phyloP scores from a whole-genome alignment of 805 yeast species.

The Cyberlindnera euphorbiae region DNA sequence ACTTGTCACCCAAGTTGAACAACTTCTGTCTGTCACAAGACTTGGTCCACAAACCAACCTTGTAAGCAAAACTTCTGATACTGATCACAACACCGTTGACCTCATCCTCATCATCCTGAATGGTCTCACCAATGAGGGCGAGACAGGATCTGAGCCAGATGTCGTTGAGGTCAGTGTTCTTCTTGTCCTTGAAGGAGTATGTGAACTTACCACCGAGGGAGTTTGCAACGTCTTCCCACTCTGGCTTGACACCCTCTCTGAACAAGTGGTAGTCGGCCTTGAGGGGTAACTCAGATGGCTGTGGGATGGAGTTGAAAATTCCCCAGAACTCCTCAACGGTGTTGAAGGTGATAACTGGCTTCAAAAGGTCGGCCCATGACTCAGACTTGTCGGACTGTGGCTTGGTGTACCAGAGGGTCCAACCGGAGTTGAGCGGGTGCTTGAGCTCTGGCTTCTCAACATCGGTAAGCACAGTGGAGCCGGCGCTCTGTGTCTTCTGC shows the following conservation, averaged over 20 bases:
- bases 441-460: constrained; percentile 30
- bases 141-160: constrained; percentile 88
- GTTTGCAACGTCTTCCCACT: constrained; percentile 94
- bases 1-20: constrained; percentile 75
- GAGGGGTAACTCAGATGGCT: constrained; percentile 83
- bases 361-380: constrained; percentile 88
- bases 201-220: constrained; percentile 94
- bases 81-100: constrained; percentile 93
- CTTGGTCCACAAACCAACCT: constrained; percentile 92
- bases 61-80: constrained; percentile 75
- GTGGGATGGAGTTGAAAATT: constrained; percentile 87
- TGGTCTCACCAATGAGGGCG: constrained; percentile 91
- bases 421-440: constrained; percentile 85
- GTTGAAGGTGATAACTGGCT: constrained; percentile 85
- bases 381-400: constrained; percentile 73
- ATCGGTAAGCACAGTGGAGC: constrained; percentile 15
- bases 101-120: constrained; percentile 72
- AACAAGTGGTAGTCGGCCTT: constrained; percentile 94
- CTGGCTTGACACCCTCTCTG: constrained; percentile 91
- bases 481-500: constrained; percentile 7
- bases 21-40: constrained; percentile 61
- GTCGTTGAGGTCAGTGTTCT: constrained; percentile 65
- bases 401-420: constrained; percentile 98
- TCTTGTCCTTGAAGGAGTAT: constrained; percentile 63
- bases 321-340: constrained; percentile 99